These are phyloP conservation scores for Candida labiduridarum DNA, from an alignment of 1,139 yeast species.

Conservation along the genomic window DNA sequence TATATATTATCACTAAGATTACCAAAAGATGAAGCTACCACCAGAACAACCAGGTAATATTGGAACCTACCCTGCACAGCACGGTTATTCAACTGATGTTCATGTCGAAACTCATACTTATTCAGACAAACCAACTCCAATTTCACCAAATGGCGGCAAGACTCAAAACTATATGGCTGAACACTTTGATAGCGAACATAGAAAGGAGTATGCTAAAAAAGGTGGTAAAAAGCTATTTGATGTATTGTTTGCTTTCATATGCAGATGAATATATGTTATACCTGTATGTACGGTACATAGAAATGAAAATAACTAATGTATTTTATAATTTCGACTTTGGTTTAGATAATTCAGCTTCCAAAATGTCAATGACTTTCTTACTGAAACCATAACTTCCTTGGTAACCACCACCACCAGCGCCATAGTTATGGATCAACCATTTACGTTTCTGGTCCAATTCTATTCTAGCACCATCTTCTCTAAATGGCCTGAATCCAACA, in stretches of 20 bases:
- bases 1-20: not conserved
- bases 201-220: constrained; percentile 38
- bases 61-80: constrained; percentile 31
- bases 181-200: constrained; percentile 40
- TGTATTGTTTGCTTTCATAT: constrained; percentile 22
- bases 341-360: constrained; percentile 8
- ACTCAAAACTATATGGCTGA: constrained; percentile 30
- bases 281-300: constrained; percentile 2
- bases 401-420: constrained; percentile 58
- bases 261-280: constrained; percentile 15
- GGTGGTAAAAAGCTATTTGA: constrained; percentile 22
- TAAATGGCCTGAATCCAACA: constrained; percentile 52
- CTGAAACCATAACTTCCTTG: constrained; percentile 51
- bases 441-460: constrained; percentile 32
- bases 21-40: constrained; percentile 12
- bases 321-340: constrained; percentile 9
- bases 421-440: constrained; percentile 52
- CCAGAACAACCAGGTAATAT: constrained; percentile 36
- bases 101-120: constrained; percentile 36
- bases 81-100: constrained; percentile 33
- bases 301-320: not conserved
- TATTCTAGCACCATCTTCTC: constrained; percentile 48
- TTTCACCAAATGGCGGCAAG: constrained; percentile 29
- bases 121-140: constrained; percentile 39
- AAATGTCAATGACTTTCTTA: constrained; percentile 24